A percentile compares a stretch with the other conserved stretches of the same genome.
Evolutionary conservation across 345 rosid genomes (phyloP).

Genomic region (Linum usitatissimum): DNA sequence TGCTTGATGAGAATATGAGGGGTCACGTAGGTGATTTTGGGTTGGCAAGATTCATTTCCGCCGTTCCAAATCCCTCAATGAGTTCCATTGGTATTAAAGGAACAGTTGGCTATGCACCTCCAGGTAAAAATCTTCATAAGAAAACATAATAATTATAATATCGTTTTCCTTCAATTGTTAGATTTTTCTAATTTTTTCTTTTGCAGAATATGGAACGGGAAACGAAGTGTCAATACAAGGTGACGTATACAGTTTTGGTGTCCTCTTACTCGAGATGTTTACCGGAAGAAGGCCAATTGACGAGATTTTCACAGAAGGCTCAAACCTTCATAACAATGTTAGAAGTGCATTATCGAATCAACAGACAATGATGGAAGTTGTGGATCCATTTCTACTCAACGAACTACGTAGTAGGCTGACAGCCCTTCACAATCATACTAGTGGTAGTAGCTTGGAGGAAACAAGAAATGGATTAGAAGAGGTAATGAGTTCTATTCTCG

Average conservation of each 20-base stretch:
- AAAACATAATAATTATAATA: too few relatives aligned
- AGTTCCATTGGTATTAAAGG: constrained; percentile 1
- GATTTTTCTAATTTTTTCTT: not conserved
- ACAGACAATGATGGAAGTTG: not conserved
- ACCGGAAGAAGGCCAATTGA: not conserved
- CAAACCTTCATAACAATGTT: not conserved
- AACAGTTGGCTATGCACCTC: constrained; percentile 4
- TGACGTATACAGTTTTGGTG: not conserved
- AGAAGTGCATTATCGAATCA: not conserved
- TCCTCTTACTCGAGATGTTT: not conserved
- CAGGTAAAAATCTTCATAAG: constrained; percentile 1
- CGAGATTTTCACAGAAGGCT: not conserved
- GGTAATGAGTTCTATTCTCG: not conserved
- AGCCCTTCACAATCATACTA: not conserved
- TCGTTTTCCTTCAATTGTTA: too few relatives aligned
- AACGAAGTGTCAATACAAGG: not conserved
- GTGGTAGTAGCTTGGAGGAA: too few relatives aligned
- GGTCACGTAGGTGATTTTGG: constrained; percentile 13
- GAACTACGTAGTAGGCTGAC: not conserved
- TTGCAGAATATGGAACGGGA: not conserved
- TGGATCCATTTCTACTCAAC: not conserved
- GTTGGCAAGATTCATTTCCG: constrained; percentile 1
- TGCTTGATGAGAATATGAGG: constrained; percentile 1
- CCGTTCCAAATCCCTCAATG: not conserved
- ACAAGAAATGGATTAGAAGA: not conserved